A percentile compares a stretch with the other conserved stretches of the same genome.
Evolutionary conservation across 306 rosid species (phyloP).

Genomic region (Rosa multiflora): DNA sequence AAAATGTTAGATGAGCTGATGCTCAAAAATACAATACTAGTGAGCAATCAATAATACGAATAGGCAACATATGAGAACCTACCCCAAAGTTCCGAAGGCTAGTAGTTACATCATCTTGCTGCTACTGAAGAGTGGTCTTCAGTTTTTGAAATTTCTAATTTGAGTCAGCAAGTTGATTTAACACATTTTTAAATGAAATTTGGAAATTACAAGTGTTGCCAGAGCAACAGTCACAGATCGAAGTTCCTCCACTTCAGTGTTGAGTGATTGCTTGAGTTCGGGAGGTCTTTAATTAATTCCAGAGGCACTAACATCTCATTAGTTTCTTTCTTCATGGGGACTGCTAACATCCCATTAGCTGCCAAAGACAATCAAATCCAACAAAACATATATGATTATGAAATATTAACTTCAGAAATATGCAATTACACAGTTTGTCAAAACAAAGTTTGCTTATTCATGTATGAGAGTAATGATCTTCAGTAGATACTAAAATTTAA

Average conservation of each 20-base stretch:
- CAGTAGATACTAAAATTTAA: not conserved
- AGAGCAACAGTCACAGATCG: slow-evolving; percentile 61
- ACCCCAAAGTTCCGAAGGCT: slow-evolving; percentile 80
- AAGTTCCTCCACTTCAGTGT: slow-evolving; percentile 89
- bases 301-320: too few relatives aligned
- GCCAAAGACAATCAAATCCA: too few relatives aligned
- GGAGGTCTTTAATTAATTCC: slow-evolving; percentile 37
- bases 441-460: too few relatives aligned
- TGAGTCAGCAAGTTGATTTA: slow-evolving; percentile 16
- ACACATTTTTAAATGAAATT: slow-evolving; percentile 7
- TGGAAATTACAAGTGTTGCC: not conserved
- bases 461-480: not conserved
- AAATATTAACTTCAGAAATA: not conserved
- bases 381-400: not conserved
- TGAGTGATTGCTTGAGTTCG: slow-evolving; percentile 87
- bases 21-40: not conserved
- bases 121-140: slow-evolving; percentile 89
- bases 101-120: slow-evolving; percentile 90
- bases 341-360: too few relatives aligned
- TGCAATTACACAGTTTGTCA: not conserved
- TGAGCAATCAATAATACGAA: not conserved
- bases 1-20: slow-evolving; percentile 6
- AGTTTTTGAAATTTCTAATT: slow-evolving; percentile 88
- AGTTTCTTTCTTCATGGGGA: too few relatives aligned
- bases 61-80: slow-evolving; percentile 20